Evolutionary conservation across 2,329 filamentous ascomycete species (phyloP), one percentile per base, ranked within the genome.

Genomic region (Aureobasidium sp.): DNA sequence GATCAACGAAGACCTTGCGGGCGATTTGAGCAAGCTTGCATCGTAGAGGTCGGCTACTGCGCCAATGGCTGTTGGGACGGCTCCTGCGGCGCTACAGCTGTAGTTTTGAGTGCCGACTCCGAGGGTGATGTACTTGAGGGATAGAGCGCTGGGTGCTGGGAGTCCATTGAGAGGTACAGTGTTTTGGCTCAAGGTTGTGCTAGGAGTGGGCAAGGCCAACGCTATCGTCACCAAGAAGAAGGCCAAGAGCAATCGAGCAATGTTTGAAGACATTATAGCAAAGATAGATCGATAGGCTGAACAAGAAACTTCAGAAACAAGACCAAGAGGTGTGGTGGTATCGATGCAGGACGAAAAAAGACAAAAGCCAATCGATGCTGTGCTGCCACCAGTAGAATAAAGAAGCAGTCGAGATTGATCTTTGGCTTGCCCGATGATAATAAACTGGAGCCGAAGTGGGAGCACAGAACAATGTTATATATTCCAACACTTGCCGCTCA

Each of bases 21-120:
- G 63, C 37, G 79, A 68, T 11, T 68, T 64, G 59, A 84, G 71
- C 58, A 74, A 67, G 2, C 74, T 72, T 31, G 75, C 70, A 25
- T 73, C 65, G 47, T 74, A 73, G 66, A 82, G 82, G 2, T 82
- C 79, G n/a, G 75, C 67, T 7, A 75, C 68, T 53, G 75, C 71
- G n/a, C 77, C 76, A 44, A 80, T 79, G 56, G 77, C 72, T 6
- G 68, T 68, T 34, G 78, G 75, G 0, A 68, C 66, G 15, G 65
- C 65, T 11, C 69, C 63, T 17, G 67, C 65, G 14, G 68, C 62
- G 34, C 68, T 70, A 73, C 86, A 88, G 41, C 83, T 86, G 77
- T 88, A 88, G 80, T 88, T 88, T 69, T 88, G 86, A 68, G 86
- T 82, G 62, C 86, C 86, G 67, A 86, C 81, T 67, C 85, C 86